phyloP scores from a whole-genome alignment of 1,284 basidiomycete species.

The Flammula alnicola region DNA sequence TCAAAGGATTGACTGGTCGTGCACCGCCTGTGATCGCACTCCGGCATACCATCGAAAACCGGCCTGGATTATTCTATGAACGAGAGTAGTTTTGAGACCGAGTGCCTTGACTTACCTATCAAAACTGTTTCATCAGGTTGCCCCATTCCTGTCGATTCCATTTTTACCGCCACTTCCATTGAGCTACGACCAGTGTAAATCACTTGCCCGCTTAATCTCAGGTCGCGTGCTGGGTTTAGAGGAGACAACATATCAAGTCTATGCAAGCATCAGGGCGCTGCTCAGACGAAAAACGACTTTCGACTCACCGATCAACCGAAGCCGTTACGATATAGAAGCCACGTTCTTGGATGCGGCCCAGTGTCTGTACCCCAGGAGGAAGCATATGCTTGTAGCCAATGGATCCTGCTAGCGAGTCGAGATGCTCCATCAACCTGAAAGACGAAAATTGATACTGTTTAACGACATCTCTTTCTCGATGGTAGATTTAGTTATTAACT shows the following conservation, averaged over 20 bases:
- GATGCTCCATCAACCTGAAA: slow-evolving; percentile 67
- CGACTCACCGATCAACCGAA: slow-evolving; percentile 72
- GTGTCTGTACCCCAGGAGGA: slow-evolving; percentile 57
- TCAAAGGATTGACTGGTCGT: slow-evolving; percentile 66
- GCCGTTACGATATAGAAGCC: slow-evolving; percentile 86
- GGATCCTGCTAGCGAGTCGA: slow-evolving; percentile 83
- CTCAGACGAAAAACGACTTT: not conserved
- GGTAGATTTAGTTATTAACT: too few relatives aligned
- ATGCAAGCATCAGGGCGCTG: slow-evolving; percentile 1
- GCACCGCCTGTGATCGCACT: slow-evolving; percentile 72
- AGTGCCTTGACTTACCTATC: slow-evolving; percentile 50
- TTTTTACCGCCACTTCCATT: slow-evolving; percentile 84
- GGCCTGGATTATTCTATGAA: slow-evolving; percentile 27
- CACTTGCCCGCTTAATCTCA: slow-evolving; percentile 79
- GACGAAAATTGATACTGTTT: too few relatives aligned
- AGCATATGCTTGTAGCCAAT: slow-evolving; percentile 85
- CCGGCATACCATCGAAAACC: slow-evolving; percentile 82
- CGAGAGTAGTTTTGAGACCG: not conserved
- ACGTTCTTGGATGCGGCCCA: slow-evolving; percentile 58
- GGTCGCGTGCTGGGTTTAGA: slow-evolving; percentile 63
- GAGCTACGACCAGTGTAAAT: slow-evolving; percentile 78
- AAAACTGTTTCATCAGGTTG: slow-evolving; percentile 64
- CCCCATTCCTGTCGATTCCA: slow-evolving; percentile 64
- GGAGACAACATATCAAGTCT: slow-evolving; percentile 70
- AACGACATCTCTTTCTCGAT: too few relatives aligned